phyloP scores from a whole-genome alignment of 306 rosid genomes.

The Lupinus albus region DNA sequence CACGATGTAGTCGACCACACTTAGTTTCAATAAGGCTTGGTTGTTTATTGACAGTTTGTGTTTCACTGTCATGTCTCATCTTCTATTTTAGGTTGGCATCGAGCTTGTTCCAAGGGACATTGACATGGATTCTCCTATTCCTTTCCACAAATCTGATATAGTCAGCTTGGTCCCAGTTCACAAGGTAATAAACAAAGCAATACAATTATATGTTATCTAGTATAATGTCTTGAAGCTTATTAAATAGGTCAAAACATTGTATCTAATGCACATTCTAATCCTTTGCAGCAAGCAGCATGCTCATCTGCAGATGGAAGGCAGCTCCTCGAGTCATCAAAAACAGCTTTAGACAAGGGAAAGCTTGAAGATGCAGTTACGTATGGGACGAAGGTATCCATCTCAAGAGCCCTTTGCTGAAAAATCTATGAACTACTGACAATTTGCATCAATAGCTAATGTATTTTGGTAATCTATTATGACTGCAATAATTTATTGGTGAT shows the following conservation, averaged over 20 bases:
- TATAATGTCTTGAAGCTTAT: constrained; percentile 5
- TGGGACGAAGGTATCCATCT: constrained; percentile 70
- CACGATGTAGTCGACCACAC: not conserved
- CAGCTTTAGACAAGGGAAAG: constrained; percentile 82
- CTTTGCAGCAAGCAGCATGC: constrained; percentile 84
- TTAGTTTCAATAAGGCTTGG: not conserved
- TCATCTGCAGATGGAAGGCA: constrained; percentile 89
- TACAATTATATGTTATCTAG: constrained; percentile 12
- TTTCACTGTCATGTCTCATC: not conserved
- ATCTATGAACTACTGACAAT: constrained; percentile 22
- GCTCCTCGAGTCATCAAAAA: constrained; percentile 77
- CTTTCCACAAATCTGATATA: constrained; percentile 71
- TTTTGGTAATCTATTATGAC: constrained; percentile 27
- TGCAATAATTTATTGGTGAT: constrained; percentile 38
- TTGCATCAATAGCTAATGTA: constrained; percentile 20
- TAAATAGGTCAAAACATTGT: constrained; percentile 22
- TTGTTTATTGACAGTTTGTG: constrained; percentile 35
- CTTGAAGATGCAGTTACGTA: constrained; percentile 86
- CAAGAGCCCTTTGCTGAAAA: constrained; percentile 16
- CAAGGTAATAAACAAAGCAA: constrained; percentile 58
- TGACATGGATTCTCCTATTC: constrained; percentile 76
- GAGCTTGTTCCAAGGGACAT: constrained; percentile 86
- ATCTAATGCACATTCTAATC: constrained; percentile 37
- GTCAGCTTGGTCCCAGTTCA: constrained; percentile 84
- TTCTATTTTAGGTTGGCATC: constrained; percentile 66